Percentiles rank a stretch among this genome's conserved stretches.
phyloP scores from a whole-genome alignment of 2,329 filamentous ascomycete species.

The Pseudopyricularia cyperi region DNA sequence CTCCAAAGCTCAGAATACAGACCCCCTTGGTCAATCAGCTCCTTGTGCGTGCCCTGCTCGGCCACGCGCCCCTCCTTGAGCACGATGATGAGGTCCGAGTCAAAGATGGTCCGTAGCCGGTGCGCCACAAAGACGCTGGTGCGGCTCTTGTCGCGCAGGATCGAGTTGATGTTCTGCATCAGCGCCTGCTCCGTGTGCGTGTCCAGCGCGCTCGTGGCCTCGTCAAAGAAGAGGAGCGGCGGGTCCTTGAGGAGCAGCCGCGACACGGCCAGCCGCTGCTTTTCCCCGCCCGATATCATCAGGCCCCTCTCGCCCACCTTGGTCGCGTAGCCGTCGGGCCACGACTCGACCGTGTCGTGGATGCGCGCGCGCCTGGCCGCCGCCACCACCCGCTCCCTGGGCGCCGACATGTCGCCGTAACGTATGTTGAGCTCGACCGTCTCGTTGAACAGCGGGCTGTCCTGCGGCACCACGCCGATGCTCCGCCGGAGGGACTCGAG shows the following conservation, averaged over 20 bases:
- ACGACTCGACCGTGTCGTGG: conserved; percentile 64
- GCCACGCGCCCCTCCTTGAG: conserved; percentile 73
- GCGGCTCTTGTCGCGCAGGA: conserved; percentile 73
- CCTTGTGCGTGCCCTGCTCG: conserved; percentile 76
- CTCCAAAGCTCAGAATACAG: conserved; percentile 88
- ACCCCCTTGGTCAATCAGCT: conserved; percentile 65
- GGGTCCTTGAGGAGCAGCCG: conserved; percentile 23
- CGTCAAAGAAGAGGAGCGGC: conserved; percentile 21
- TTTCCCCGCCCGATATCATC: conserved; percentile 38
- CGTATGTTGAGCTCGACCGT: conserved; percentile 92
- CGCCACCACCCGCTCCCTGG: conserved; percentile 56
- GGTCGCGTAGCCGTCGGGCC: conserved; percentile 81
- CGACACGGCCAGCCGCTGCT: conserved; percentile 39
- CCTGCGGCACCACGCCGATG: conserved; percentile 93
- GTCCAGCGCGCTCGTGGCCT: conserved; percentile 14
- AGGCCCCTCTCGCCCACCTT: conserved; percentile 51
- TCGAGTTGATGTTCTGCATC: conserved; percentile 83
- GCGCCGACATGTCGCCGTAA: conserved; percentile 73
- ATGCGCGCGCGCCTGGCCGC: conserved; percentile 76
- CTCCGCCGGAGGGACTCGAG: conserved; percentile 70
- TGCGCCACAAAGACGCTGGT: conserved; percentile 96
- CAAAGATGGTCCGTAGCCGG: conserved; percentile 82
- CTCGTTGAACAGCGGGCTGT: conserved; percentile 94
- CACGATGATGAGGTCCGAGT: conserved; percentile 87
- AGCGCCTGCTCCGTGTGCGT: conserved; percentile 75